These are phyloP conservation scores for Calocera viscosa DNA, from an alignment of 768 basidiomycete genomes.

Conservation along the genomic window DNA sequence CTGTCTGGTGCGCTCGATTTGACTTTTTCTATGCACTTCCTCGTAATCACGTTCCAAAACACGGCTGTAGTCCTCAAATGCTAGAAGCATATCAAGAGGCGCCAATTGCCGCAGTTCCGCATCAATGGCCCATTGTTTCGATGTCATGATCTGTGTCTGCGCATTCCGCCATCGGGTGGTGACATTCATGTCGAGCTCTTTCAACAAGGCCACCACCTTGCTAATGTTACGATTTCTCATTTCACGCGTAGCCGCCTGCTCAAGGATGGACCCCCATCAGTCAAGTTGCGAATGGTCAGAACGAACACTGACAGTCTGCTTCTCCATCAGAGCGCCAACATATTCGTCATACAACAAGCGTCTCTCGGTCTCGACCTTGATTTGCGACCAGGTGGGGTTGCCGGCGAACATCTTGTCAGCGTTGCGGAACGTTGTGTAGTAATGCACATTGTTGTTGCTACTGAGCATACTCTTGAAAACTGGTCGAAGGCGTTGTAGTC, in stretches of 20 bases:
- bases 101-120: constrained; percentile 69
- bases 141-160: constrained; percentile 59
- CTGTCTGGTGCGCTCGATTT: constrained; percentile 70
- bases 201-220: constrained; percentile 75
- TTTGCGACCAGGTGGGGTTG: constrained; percentile 86
- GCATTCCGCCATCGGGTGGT: constrained; percentile 88
- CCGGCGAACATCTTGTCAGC: constrained; percentile 75
- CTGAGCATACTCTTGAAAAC: constrained; percentile 70
- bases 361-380: constrained; percentile 73
- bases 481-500: constrained; percentile 75
- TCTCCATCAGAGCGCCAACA: constrained; percentile 67
- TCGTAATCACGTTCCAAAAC: constrained; percentile 85
- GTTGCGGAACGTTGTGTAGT: constrained; percentile 82
- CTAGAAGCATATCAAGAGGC: constrained; percentile 78
- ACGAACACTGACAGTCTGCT: constrained; percentile 61
- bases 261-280: neutral
- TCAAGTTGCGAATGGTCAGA: neutral
- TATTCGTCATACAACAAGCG: constrained; percentile 86
- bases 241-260: constrained; percentile 68
- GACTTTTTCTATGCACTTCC: constrained; percentile 63
- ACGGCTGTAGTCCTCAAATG: constrained; percentile 88
- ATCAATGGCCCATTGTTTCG: constrained; percentile 68
- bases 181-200: constrained; percentile 77
- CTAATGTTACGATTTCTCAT: constrained; percentile 65
- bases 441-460: constrained; percentile 76